Evolutionary conservation across 306 rosid genomes (phyloP), one percentile per base, ranked within the genome.

Genomic region (Rosa persica): DNA sequence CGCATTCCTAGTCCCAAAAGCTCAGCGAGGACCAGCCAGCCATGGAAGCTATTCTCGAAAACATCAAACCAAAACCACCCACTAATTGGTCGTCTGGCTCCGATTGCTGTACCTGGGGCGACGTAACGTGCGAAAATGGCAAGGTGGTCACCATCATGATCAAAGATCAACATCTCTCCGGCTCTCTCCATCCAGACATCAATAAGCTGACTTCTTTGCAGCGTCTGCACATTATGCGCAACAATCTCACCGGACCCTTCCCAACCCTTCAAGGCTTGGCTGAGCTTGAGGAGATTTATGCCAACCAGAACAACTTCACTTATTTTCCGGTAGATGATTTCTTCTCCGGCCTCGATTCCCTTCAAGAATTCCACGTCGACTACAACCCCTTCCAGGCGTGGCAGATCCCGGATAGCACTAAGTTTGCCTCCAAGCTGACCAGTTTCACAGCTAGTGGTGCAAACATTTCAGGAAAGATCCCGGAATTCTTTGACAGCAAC

Each of bases 131-230:
- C 65, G 78, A 76, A 44, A 15, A 16, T 8, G 81, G 78, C 34
- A 86, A 84, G 23, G 90, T 95, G 1, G 8, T 2, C 0, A 70
- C 74, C 19, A 91, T 95, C 58, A 91, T 87, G 77, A 77, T 95
- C 42, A 90, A 90, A 4, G 80, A 75, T 13, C 87, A 78, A 25
- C 89, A 84, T 0, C 94, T 95, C 9, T 54, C 76, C 39, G 99
- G 99, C 3, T 43, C 84, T 9, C 90, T 95, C 34, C 96, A 93
- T 0, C 42, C 68, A 19, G 89, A 86, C 19, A 91, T 95, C 13
- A 27, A 2, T 3, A 75, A 77, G 39, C 78, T 95, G 4, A 13
- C 87, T 1, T 58, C 69, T 2, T 74, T 93, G 58, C 52, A 72
- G 49, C 81, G 22, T 1, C 84, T 95, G 0, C 96, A 95, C 83